phyloP scores from a whole-genome alignment of 2,329 filamentous ascomycete genomes.

The Colletotrichum cuscutae region DNA sequence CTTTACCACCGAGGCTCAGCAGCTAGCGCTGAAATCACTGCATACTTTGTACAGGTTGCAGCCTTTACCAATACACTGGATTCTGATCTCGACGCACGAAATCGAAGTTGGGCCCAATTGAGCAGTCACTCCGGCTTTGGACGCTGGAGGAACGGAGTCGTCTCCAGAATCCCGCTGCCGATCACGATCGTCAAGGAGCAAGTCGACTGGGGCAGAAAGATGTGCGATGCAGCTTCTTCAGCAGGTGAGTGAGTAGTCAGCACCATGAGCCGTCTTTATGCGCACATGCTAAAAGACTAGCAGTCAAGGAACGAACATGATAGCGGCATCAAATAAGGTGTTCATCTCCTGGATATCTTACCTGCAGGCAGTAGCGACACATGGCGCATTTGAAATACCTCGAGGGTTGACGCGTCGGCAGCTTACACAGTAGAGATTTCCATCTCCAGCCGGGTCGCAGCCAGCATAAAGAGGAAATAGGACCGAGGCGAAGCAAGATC shows the following conservation, averaged over 20 bases:
- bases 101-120: constrained; percentile 68
- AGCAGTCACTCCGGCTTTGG: constrained; percentile 63
- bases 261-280: too few relatives aligned
- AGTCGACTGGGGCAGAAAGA: constrained; percentile 59
- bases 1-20: constrained; percentile 69
- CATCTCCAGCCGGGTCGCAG: background rate
- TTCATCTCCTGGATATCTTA: background rate
- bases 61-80: constrained; percentile 55
- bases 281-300: background rate
- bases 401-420: background rate
- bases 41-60: constrained; percentile 55
- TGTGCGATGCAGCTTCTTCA: constrained; percentile 56
- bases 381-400: constrained; percentile 11
- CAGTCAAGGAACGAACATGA: constrained; percentile 21
- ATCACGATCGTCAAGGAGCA: constrained; percentile 65
- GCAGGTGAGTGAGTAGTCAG: too few relatives aligned
- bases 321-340: background rate
- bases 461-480: constrained; percentile 14
- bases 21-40: constrained; percentile 68
- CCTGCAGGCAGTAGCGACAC: background rate
- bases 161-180: constrained; percentile 69
- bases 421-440: background rate
- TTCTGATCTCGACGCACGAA: constrained; percentile 58
- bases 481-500: constrained; percentile 12
- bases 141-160: constrained; percentile 45